A percentile compares a stretch with the other conserved stretches of the same genome.
phyloP scores from a whole-genome alignment of 2,329 filamentous ascomycete genomes.

The Macrophomina tecta region DNA sequence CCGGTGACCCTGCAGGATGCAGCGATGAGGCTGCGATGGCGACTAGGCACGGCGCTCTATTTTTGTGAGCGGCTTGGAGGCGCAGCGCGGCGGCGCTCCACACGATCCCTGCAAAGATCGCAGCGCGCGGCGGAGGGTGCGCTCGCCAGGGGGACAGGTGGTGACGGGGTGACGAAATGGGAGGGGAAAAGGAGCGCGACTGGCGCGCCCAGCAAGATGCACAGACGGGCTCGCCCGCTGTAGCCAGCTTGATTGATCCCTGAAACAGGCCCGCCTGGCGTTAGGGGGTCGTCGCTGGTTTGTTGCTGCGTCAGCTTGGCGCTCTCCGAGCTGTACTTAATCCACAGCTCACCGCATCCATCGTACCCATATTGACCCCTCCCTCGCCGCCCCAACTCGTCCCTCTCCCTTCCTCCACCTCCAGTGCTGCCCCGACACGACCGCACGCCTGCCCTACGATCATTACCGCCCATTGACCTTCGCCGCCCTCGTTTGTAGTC shows the following conservation, averaged over 20 bases:
- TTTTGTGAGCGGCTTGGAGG: constrained; percentile 22
- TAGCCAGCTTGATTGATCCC: constrained; percentile 22
- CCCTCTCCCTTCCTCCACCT: constrained; percentile 11
- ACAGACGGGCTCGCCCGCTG: constrained; percentile 23
- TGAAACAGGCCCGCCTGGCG: constrained; percentile 21
- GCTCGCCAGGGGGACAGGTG: constrained; percentile 18
- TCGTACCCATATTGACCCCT: constrained; percentile 16
- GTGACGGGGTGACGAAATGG: constrained; percentile 24
- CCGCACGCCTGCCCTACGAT: constrained; percentile 22
- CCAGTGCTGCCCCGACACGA: constrained; percentile 17
- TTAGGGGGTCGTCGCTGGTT: constrained; percentile 20
- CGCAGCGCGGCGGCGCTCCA: constrained; percentile 25
- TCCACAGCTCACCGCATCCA: constrained; percentile 24
- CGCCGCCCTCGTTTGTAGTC: constrained; percentile 19
- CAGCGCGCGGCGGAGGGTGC: constrained; percentile 19
- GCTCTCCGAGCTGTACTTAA: constrained; percentile 25
- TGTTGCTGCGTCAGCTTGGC: constrained; percentile 22
- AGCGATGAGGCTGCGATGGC: constrained; percentile 24
- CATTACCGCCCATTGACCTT: constrained; percentile 22
- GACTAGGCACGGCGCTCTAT: constrained; percentile 17
- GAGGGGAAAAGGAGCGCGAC: constrained; percentile 25
- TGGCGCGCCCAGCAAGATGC: constrained; percentile 20
- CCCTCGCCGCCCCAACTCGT: constrained; percentile 20
- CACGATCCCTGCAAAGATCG: constrained; percentile 26
- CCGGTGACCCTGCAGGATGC: constrained; percentile 21